Evolutionary conservation across 768 basidiomycete genomes (phyloP), one percentile per base, ranked within the genome.

Genomic region (Phaeolepiota aurea): DNA sequence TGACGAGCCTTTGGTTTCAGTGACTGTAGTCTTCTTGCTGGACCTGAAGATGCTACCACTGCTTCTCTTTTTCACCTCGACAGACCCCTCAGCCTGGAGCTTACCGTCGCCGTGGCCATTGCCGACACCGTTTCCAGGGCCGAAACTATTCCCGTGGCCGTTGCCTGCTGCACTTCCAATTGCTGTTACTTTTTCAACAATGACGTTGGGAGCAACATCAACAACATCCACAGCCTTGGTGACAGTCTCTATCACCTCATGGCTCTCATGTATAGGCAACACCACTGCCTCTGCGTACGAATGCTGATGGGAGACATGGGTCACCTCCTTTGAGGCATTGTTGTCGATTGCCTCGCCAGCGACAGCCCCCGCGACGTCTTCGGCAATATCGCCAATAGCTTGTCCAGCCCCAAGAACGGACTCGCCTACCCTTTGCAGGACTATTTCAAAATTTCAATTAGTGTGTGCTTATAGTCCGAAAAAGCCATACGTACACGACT

Each of bases 371-470:
- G 20, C 14, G 7, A 20, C 21, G 22, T 33, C 40, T 14, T 19
- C 16, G n/a, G 30, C 32, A 13, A 22, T 31, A 7, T 34, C 40
- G 5, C 30, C 38, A 30, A 30, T 23, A 31, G 22, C 18, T 14
- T 15, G 22, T 22, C 20, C 25, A 12, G 38, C 38, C 13, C 23
- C 16, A n/a, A 13, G 11, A 20, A 41, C 34, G 5, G 31, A 28
- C 19, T 41, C 40, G 20, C 40, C 40, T 4, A 41, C 20, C 21
- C 32, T 41, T 22, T 23, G 9, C 10, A 41, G 40, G n/a, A 41
- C 40, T 41, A 21, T 5, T 5, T 9, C 9, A 20, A 33, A 41
- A 15, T 11, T 10, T n/a, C 13, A 34, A 16, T 11, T 32, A 22
- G 32, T 13, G 7, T 25, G 9, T 28, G n/a, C n/a, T n/a, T 7